Percentiles rank a stretch among this genome's conserved stretches.
These are phyloP conservation scores for Amanita fuliginea DNA, from an alignment of 768 basidiomycete species.

Conservation along the genomic window DNA sequence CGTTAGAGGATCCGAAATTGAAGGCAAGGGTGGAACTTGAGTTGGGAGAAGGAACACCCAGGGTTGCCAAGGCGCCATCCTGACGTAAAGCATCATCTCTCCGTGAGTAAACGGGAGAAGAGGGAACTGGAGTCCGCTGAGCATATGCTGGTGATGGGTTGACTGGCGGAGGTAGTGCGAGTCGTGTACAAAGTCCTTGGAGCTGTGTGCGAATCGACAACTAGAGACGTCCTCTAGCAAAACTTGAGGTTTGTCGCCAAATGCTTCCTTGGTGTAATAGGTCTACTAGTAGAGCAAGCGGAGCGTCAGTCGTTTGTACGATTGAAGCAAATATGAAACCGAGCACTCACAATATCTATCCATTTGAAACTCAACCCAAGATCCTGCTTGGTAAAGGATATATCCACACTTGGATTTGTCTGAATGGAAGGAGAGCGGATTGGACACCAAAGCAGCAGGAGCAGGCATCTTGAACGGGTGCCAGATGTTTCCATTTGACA, in stretches of 20 bases:
- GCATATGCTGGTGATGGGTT: conserved; percentile 32
- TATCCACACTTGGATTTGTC: conserved; percentile 56
- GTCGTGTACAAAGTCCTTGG: conserved; percentile 69
- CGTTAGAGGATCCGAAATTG: no score
- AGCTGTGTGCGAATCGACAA: conserved; percentile 88
- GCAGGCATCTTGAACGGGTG: conserved; percentile 61
- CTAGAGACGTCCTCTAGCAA: conserved; percentile 63
- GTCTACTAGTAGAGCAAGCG: conserved; percentile 51
- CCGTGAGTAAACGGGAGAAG: no score
- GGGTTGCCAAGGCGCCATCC: no score
- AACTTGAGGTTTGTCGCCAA: conserved; percentile 43
- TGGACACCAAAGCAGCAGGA: conserved; percentile 42
- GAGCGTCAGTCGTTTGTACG: conserved; percentile 5
- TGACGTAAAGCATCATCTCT: no score
- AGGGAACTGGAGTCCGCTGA: conserved; percentile 56
- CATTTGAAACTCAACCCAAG: conserved; percentile 48
- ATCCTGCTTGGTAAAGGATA: conserved; percentile 58
- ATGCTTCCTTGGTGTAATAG: conserved; percentile 81
- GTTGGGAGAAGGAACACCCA: no score
- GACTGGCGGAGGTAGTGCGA: conserved; percentile 37
- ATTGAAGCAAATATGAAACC: not conserved
- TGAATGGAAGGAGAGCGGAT: conserved; percentile 83
- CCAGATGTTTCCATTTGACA: conserved; percentile 73
- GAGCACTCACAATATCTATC: conserved; percentile 54
- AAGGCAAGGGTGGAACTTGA: no score